Percentiles rank a stretch among this genome's conserved stretches.
Conservation (phyloP, 2,329 filamentous ascomycete genomes). For the Xylaria sp. region DNA sequence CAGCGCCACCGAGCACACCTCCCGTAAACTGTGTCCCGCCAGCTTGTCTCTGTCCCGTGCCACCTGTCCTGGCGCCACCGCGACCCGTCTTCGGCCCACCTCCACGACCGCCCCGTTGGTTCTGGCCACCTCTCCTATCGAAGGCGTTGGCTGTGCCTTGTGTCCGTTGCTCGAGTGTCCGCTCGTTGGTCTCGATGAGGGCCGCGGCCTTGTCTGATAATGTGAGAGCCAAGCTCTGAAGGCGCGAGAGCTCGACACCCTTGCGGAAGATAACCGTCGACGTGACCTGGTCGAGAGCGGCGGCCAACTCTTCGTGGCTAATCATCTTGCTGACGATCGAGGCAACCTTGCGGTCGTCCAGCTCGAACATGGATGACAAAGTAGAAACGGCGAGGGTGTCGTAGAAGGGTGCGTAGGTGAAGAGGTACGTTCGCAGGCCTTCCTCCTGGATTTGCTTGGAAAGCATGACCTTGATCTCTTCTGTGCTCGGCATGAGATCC, state of each 20-base stretch:
- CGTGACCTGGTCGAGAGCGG: conserved; percentile 96
- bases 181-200: conserved; percentile 96
- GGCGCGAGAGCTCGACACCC: conserved; percentile 94
- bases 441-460: conserved; percentile 98
- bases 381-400: conserved; percentile 90
- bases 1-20: conserved; percentile 74
- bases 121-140: conserved; percentile 85
- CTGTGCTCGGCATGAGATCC: conserved; percentile 92
- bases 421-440: conserved; percentile 95
- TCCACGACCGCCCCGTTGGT: conserved; percentile 64
- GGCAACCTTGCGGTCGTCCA: conserved; percentile 87
- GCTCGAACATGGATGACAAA: conserved; percentile 92
- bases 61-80: conserved; percentile 54
- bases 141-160: conserved; percentile 95
- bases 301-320: conserved; percentile 95
- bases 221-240: conserved; percentile 93
- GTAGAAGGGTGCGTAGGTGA: conserved; percentile 99
- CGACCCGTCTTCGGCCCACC: conserved; percentile 59
- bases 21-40: conserved; percentile 82
- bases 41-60: conserved; percentile 69
- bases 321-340: conserved; percentile 99
- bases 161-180: conserved; percentile 94
- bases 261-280: conserved; percentile 98
- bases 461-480: conserved; percentile 96
- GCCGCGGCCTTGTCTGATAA: conserved; percentile 95